Percentiles rank a stretch among this genome's conserved stretches.
phyloP scores from a whole-genome alignment of 108 stramenopile species.

The Stephanodiscus triporus region DNA sequence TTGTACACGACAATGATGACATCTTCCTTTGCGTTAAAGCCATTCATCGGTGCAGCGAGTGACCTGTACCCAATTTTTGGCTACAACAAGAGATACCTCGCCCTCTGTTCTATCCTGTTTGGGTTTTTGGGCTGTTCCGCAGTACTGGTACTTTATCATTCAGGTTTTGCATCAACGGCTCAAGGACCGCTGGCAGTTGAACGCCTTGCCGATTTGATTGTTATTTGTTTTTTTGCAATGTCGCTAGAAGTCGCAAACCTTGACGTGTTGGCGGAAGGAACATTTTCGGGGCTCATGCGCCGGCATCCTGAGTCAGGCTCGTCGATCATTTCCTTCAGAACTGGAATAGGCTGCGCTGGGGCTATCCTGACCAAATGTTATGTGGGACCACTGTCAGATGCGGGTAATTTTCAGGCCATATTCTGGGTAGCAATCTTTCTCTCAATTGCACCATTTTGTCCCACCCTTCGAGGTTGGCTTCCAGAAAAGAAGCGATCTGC shows the following conservation, averaged over 20 bases:
- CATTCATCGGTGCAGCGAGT: constrained; percentile 47
- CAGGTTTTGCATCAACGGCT: constrained; percentile 8
- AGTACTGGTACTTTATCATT: constrained; percentile 28
- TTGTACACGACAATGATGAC: constrained; percentile 46
- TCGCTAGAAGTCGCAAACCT: constrained; percentile 42
- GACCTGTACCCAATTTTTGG: constrained; percentile 36
- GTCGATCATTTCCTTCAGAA: constrained; percentile 42
- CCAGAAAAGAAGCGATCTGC: constrained; percentile 44
- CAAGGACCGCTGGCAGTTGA: constrained; percentile 38
- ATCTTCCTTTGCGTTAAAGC: constrained; percentile 55
- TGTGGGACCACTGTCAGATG: constrained; percentile 50
- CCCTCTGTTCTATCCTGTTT: constrained; percentile 36
- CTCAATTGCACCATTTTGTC: constrained; percentile 39
- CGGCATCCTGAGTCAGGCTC: constrained; percentile 37
- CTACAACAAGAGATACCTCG: constrained; percentile 50
- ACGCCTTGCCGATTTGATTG: constrained; percentile 37
- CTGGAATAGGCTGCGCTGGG: constrained; percentile 35
- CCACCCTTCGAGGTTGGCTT: constrained; percentile 47
- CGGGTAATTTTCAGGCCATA: constrained; percentile 40
- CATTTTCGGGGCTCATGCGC: constrained; percentile 47
- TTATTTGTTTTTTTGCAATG: constrained; percentile 44
- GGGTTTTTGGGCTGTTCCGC: constrained; percentile 23
- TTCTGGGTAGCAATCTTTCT: constrained; percentile 48
- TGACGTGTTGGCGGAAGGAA: constrained; percentile 51
- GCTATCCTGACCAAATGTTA: constrained; percentile 33